Conservation (phyloP, 352 stramenopile species). For the Pelagophyceae sp. region DNA sequence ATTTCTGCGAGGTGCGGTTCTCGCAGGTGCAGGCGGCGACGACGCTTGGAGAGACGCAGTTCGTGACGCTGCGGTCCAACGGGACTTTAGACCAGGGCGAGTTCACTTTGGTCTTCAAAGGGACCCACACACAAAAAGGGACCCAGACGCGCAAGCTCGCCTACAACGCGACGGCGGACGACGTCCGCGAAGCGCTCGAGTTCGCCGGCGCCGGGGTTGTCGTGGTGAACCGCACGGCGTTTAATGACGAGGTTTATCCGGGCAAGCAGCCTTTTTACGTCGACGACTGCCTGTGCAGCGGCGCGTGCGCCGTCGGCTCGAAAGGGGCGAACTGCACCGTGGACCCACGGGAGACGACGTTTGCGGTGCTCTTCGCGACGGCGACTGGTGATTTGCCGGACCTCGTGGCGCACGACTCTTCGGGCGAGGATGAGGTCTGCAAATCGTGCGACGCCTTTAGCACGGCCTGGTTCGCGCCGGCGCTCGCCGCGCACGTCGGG, state of each 20-base stretch:
- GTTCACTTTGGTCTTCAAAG: background rate
- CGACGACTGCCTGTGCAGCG: background rate
- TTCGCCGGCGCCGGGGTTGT: background rate
- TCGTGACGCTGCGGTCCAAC: background rate
- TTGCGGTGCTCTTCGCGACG: background rate
- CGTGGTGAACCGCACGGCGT: background rate
- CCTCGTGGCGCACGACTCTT: background rate
- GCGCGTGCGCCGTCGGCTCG: background rate
- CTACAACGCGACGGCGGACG: slow-evolving; percentile 1
- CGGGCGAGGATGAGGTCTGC: background rate
- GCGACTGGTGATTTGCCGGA: background rate
- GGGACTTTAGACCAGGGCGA: background rate
- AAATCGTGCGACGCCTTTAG: background rate
- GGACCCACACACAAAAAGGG: too few relatives aligned
- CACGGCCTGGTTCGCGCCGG: background rate
- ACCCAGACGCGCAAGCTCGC: background rate
- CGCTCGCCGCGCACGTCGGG: background rate
- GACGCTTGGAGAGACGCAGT: background rate
- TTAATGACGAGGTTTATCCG: background rate
- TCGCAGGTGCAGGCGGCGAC: background rate
- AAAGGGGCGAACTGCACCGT: slow-evolving; percentile 3
- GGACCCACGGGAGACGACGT: background rate
- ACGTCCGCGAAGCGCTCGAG: slow-evolving; percentile 8
- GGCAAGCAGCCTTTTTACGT: background rate
- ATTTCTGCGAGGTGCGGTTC: background rate